These are phyloP conservation scores for Aspergillus quadrilineatus DNA, from an alignment of 2,329 filamentous ascomycete genomes.

Conservation along the genomic window DNA sequence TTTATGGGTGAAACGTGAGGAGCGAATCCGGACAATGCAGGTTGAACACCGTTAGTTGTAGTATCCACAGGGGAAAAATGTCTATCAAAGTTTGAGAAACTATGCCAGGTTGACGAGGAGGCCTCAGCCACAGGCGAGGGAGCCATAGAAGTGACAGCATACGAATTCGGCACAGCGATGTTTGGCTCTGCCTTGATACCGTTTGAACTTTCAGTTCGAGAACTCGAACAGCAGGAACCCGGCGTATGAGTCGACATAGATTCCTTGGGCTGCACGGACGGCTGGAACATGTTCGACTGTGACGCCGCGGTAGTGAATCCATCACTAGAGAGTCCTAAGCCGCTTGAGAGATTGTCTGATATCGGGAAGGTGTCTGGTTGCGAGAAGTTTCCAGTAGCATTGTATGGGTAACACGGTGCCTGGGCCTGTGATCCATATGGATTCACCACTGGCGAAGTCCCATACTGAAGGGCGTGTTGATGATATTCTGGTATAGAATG, in stretches of 20 bases:
- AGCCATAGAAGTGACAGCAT: slow-evolving; percentile 8
- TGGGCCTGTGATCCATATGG: slow-evolving; percentile 14
- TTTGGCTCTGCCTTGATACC: background rate
- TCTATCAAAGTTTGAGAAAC: background rate
- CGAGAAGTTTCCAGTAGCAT: background rate
- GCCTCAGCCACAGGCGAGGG: background rate
- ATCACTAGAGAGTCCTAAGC: background rate
- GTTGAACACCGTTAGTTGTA: background rate
- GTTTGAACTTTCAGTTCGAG: slow-evolving; percentile 6
- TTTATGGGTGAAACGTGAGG: background rate
- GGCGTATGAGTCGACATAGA: slow-evolving; percentile 6
- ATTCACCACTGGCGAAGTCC: slow-evolving; percentile 6
- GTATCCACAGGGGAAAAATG: slow-evolving; percentile 1
- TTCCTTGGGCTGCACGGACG: background rate
- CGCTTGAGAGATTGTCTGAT: background rate
- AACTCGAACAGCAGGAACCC: slow-evolving; percentile 33
- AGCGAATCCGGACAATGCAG: background rate
- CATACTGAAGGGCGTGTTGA: slow-evolving; percentile 24
- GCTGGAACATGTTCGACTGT: slow-evolving; percentile 26
- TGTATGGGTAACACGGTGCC: background rate
- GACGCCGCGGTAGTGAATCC: slow-evolving; percentile 21
- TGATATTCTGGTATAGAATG: slow-evolving; percentile 27
- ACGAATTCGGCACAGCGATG: background rate
- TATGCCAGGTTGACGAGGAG: slow-evolving; percentile 4
- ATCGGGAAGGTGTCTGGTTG: background rate